Conservation (phyloP, 2,329 filamentous ascomycete species). For the Aureobasidium subglaciale region DNA sequence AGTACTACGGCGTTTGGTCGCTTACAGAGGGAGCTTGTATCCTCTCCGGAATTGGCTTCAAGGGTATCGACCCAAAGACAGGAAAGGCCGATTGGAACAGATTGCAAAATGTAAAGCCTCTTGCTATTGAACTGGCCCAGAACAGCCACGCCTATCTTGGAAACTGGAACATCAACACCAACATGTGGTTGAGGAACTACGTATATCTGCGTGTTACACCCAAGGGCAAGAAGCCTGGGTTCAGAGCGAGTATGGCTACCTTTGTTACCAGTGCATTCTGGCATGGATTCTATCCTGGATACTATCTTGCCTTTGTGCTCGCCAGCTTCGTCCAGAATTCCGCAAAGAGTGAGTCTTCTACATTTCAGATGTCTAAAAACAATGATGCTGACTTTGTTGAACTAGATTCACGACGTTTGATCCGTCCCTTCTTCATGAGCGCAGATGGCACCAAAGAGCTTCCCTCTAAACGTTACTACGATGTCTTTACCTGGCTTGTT, state of each 20-base stretch:
- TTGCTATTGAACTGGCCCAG: constrained; percentile 80
- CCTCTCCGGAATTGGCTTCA: constrained; percentile 86
- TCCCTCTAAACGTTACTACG: constrained; percentile 76
- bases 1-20: constrained; percentile 96
- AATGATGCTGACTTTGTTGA: constrained; percentile 11
- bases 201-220: constrained; percentile 93
- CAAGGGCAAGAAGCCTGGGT: constrained; percentile 90
- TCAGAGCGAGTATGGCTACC: constrained; percentile 86
- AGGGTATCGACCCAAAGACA: constrained; percentile 77
- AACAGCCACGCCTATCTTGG: constrained; percentile 89
- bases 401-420: constrained; percentile 75
- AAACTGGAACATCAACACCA: constrained; percentile 98
- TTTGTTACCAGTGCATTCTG: constrained; percentile 93
- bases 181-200: constrained; percentile 93
- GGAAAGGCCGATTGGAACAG: constrained; percentile 86
- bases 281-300: constrained; percentile 97
- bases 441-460: constrained; percentile 63
- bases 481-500: constrained; percentile 63
- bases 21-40: constrained; percentile 93
- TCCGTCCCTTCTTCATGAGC: constrained; percentile 89
- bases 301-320: constrained; percentile 84
- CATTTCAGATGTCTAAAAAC: neutral
- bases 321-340: constrained; percentile 87
- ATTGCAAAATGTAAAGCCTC: constrained; percentile 80
- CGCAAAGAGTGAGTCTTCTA: constrained; percentile 70